These are phyloP conservation scores for Phyllosticta paracitricarpa DNA, from an alignment of 2,329 filamentous ascomycete genomes.

Conservation along the genomic window DNA sequence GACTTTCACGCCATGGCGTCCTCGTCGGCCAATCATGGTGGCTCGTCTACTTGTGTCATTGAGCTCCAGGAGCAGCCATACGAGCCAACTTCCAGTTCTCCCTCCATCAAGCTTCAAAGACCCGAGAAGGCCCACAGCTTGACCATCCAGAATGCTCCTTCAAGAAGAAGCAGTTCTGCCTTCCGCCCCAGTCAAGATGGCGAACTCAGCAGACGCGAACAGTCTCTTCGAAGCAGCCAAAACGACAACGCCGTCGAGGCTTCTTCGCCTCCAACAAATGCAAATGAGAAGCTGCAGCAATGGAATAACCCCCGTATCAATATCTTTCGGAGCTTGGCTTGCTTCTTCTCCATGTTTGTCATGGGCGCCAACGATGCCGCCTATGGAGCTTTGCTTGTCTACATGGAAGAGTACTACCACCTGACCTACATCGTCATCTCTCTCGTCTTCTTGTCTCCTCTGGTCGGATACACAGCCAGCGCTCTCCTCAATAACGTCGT, in stretches of 20 bases:
- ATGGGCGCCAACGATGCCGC: conserved; percentile 62
- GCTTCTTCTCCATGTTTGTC: conserved; percentile 53
- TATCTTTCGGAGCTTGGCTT: conserved; percentile 47
- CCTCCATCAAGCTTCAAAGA: conserved; percentile 14
- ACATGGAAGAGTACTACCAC: conserved; percentile 50
- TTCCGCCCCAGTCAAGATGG: background rate
- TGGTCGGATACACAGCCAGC: conserved; percentile 54
- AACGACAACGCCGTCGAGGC: conserved; percentile 26
- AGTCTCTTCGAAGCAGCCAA: background rate
- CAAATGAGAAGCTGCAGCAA: conserved; percentile 36
- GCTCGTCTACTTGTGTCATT: conserved; percentile 25
- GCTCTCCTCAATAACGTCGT: conserved; percentile 56
- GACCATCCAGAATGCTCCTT: conserved; percentile 3
- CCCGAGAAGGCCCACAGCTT: conserved; percentile 1
- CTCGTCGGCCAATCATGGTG: conserved; percentile 19
- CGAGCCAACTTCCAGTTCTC: background rate
- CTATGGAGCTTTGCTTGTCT: conserved; percentile 47
- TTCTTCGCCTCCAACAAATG: conserved; percentile 35
- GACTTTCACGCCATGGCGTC: conserved; percentile 1
- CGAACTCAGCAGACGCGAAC: background rate
- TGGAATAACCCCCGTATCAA: conserved; percentile 58
- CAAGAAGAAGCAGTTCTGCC: background rate
- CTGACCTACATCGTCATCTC: conserved; percentile 55
- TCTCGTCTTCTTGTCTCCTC: conserved; percentile 56
- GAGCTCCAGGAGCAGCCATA: conserved; percentile 19